phyloP scores from a whole-genome alignment of 148 eudicot genomes.

The Cornus florida region DNA sequence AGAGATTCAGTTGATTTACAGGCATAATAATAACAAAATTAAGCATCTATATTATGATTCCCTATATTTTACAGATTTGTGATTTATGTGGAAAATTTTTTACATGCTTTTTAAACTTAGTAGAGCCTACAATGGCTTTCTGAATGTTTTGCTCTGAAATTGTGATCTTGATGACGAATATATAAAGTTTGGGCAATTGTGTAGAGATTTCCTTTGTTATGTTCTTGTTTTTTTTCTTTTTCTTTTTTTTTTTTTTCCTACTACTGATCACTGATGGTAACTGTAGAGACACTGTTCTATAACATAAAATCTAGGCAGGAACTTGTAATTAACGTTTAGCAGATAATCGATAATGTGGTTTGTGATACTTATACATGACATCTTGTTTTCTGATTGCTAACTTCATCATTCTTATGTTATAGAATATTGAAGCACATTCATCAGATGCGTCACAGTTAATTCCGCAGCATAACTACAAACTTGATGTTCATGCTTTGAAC shows the following conservation, averaged over 20 bases:
- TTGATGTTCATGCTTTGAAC: conserved; percentile 90
- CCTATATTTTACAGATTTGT: neutral
- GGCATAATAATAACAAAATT: neutral
- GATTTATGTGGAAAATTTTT: neutral
- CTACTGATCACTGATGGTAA: neutral
- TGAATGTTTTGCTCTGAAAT: neutral
- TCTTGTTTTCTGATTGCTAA: conserved; percentile 17
- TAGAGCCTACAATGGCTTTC: neutral
- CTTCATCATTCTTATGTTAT: conserved; percentile 18
- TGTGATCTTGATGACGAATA: neutral
- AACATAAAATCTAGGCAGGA: neutral
- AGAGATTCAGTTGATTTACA: neutral
- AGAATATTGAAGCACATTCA: conserved; percentile 71
- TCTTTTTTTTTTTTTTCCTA: too few relatives aligned
- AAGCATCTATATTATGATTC: neutral
- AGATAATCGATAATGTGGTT: neutral
- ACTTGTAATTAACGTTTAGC: neutral
- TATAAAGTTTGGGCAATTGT: neutral
- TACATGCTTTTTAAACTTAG: neutral
- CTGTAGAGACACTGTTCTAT: neutral
- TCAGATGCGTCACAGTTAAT: conserved; percentile 82
- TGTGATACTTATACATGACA: conserved; percentile 1
- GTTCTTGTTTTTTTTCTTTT: neutral
- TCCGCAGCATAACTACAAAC: conserved; percentile 98
- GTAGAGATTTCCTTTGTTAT: neutral